These are phyloP conservation scores for Teunomyces kruisii DNA, from an alignment of 805 yeast genomes.

Conservation along the genomic window DNA sequence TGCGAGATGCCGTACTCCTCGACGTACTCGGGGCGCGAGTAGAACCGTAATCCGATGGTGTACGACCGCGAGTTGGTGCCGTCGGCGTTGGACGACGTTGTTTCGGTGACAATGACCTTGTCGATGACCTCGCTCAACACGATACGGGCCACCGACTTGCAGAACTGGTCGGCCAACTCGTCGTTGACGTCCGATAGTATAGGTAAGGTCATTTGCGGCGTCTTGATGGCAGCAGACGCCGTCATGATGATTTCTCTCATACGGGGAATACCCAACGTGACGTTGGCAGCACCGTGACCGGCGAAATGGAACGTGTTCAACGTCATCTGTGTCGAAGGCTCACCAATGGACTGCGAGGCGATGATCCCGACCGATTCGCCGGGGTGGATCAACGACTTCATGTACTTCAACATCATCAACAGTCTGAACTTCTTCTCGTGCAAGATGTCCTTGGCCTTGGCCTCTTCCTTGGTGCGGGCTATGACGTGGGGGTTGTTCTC, in stretches of 20 bases:
- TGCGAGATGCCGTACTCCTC: conserved; percentile 86
- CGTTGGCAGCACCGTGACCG: conserved; percentile 99
- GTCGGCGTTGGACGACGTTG: conserved; percentile 62
- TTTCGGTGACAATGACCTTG: conserved; percentile 81
- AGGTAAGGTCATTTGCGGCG: conserved; percentile 99
- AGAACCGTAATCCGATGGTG: conserved; percentile 72
- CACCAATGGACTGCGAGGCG: conserved; percentile 98
- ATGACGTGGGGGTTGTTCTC: conserved; percentile 55
- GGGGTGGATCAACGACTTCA: conserved; percentile 92
- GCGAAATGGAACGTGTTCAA: conserved; percentile 96
- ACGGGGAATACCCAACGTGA: conserved; percentile 99
- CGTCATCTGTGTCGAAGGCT: conserved; percentile 99
- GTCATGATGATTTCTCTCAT: conserved; percentile 99
- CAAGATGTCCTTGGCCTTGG: conserved; percentile 46
- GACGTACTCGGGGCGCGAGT: conserved; percentile 70
- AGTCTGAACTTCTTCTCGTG: conserved; percentile 87
- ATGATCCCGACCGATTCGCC: conserved; percentile 98
- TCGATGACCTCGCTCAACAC: conserved; percentile 87
- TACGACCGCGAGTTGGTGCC: conserved; percentile 65
- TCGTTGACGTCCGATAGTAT: conserved; percentile 76
- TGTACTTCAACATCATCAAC: conserved; percentile 95
- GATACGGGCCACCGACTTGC: conserved; percentile 85
- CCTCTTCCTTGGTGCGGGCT: conserved; percentile 52
- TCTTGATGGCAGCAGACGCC: conserved; percentile 89
- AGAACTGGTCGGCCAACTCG: conserved; percentile 87